Evolutionary conservation across 164 flowering plant genomes (phyloP), one percentile per base, ranked within the genome.

Genomic region (Piper betle): DNA sequence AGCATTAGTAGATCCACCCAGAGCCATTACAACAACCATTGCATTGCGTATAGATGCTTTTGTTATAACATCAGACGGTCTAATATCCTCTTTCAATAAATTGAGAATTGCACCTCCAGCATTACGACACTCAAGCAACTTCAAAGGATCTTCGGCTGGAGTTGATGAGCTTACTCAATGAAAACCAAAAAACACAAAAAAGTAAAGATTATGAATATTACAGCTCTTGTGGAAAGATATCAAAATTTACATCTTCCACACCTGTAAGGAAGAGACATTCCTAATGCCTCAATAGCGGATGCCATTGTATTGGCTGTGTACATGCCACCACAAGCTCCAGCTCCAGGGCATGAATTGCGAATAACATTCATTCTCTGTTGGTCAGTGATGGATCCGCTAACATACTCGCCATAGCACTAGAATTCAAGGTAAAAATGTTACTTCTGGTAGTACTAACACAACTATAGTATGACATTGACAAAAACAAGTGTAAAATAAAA

Each of bases 291-390:
- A 66, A 94, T 94, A 25, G 99, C 99, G 74, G 91, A 86, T 57
- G 99, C 99, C 99, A 94, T 94, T 12, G 99, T 94, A 68, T 94
- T 91, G 63, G 97, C 97, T 9, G 99, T 94, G 63, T 91, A 94
- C 99, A 94, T 94, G 61, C 99, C 99, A 72, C 99, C 99, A 73
- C 99, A 91, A 62, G 99, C 99, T 33, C 99, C 99, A 17, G 99
- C 99, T 42, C 99, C 99, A 37, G 99, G 99, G 71, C 99, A 94
- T 18, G 99, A 82, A 67, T 84, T 86, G 8, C 79, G 87, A 57
- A 94, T 68, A 13, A 94, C 90, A 72, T 78, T 68, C 80, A 77
- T 82, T 68, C 99, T 76, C 66, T 91, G 75, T 41, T 81, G 91
- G 71, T 91, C 97, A 75, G 60, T 82, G 59, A 94, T 82, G 56